Base-by-base conservation (phyloP, 805 yeast species). In the Dipodascus geniculatus region DNA sequence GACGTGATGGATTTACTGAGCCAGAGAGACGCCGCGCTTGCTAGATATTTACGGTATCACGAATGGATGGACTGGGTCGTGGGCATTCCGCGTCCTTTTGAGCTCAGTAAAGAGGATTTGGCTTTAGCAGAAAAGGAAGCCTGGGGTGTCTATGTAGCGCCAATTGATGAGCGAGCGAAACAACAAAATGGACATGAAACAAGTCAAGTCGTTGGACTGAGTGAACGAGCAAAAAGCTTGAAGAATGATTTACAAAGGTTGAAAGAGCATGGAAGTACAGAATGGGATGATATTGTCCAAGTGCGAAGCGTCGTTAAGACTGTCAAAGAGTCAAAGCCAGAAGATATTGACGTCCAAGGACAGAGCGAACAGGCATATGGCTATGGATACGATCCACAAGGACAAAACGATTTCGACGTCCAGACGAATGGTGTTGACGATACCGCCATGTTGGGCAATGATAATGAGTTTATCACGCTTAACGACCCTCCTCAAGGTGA, bases 21-120 rank as follows among this genome's bases (percentile, higher is more conserved):
- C 6, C 63, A 72, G 35, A 61, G 75, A n/a, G 73, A 72, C 50
- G 68, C 72, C 16, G 69, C 74, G 16, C 68, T 72, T 23, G 65
- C 67, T 47, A 62, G 76, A 22, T 72, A 68, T 52, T 68, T 71
- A 14, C 62, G 74, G 20, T 73, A 73, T 56, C 75, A 73, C 56
- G 76, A 73, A 53, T 72, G 75, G 74, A 67, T 72, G 60, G 73
- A 69, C 55, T 68, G 68, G 42, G 65, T 71, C 1, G 56, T 73
- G 14, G 75, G 73, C 16, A 60, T 66, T 33, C 69, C 72, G 2
- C 51, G 44, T 6, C 44, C 44, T n/a, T 38, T 65, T 22, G 64
- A 68, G 19, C 58, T 63, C 2, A 52, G 56, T 22, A 58, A 60
- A 16, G 61, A 66, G 9, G 35, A 48, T 6, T 58, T 61, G 22